phyloP scores from a whole-genome alignment of 2,329 filamentous ascomycete species.

The Didymella segeticola region DNA sequence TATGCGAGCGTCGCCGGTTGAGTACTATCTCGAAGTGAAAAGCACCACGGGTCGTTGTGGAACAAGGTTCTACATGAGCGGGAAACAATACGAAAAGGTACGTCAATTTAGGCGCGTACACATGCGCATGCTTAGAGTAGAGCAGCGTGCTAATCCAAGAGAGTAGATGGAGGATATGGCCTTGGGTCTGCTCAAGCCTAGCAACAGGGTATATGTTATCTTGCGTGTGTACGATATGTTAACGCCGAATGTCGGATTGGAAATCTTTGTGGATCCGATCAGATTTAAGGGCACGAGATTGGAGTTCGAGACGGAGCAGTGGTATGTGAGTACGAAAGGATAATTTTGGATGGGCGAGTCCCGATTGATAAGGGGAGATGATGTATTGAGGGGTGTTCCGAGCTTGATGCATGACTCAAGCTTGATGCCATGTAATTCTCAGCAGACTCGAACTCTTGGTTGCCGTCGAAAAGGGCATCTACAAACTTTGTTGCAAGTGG shows the following conservation, averaged over 20 bases:
- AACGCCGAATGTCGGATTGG: conserved; percentile 2
- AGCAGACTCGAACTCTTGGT: too few species aligned
- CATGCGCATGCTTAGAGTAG: neutral
- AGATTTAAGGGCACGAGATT: conserved; percentile 6
- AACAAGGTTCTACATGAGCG: conserved; percentile 58
- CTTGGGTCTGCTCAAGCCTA: neutral
- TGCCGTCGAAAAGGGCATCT: too few species aligned
- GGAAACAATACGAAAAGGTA: conserved; percentile 51
- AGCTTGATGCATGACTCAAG: too few species aligned
- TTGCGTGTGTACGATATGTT: conserved; percentile 15
- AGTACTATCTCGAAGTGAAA: conserved; percentile 62
- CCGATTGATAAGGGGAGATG: too few species aligned
- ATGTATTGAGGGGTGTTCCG: too few species aligned
- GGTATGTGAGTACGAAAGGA: conserved; percentile 1
- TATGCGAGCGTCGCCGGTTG: conserved; percentile 37
- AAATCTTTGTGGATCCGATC: conserved; percentile 17
- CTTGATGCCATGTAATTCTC: too few species aligned
- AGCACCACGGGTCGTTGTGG: conserved; percentile 50
- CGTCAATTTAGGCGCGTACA: too few species aligned
- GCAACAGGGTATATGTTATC: conserved; percentile 15
- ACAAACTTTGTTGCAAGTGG: too few species aligned
- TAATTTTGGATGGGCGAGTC: too few species aligned
- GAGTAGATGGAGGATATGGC: neutral
- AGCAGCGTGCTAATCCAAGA: too few species aligned
- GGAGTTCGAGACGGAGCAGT: conserved; percentile 16